Base-by-base conservation (phyloP, 768 basidiomycete species). In the Russula sp. region DNA sequence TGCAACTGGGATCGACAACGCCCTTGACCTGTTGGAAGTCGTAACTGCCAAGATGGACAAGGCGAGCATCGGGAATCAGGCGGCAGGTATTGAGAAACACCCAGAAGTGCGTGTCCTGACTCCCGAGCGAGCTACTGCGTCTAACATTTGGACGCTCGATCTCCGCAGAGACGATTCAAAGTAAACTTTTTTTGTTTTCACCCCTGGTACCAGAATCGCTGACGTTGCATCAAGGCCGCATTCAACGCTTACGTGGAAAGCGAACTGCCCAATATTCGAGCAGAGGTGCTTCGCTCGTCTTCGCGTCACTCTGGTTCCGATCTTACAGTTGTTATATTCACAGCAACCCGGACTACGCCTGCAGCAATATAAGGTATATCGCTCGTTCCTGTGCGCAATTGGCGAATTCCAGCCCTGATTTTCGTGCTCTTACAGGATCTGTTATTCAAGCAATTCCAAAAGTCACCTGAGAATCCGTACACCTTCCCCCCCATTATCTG, bases 31-130 rank as follows among this genome's bases (percentile, higher is more conserved):
- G 59, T 73, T 97, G 65, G 89, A 92, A 62, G 82, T 94, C 4
- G 92, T 96, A 32, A 95, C 85, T 52, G 90, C 91, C 3, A 94
- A 93, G 80, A 87, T 84, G 83, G 94, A 96, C 74, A 96, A 96
- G 76, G 91, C 91, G 1, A 91, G 89, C 68, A 78, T 95, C 39
- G 94, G 94, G 0, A 84, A 86, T 62, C 88, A 90, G 73, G 94
- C 94, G 14, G 91, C 91, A 56, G 81, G 83, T 44, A 82, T 97
- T 40, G 94, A 97, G 77, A 82, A 81, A 59, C 94, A 97, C 80
- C 94, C 94, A 56, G 94, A 97, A 85, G 92, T 93, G 82, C 53
- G 66, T 62, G n/a, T n/a, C 49, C 54, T 59, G 35, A 18, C 31
- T 51, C 60, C 14, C 18, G n/a, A 31, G 18, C 9, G 18, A 11